A percentile compares a stretch with the other conserved stretches of the same genome.
phyloP scores from a whole-genome alignment of 805 yeast genomes.

The Saccharomycopsis microspora region DNA sequence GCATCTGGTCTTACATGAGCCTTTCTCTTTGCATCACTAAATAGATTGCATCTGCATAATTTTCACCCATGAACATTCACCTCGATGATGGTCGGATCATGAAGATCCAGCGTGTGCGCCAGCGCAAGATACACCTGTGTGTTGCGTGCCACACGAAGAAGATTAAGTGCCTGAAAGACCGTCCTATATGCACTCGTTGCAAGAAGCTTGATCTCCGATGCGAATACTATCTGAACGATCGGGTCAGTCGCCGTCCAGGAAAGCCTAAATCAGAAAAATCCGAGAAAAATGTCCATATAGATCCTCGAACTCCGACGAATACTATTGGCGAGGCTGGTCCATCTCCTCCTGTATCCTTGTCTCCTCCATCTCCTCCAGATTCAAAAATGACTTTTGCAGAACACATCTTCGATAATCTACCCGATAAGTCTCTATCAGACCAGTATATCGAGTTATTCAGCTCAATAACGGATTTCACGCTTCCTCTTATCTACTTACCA shows the following conservation, averaged over 20 bases:
- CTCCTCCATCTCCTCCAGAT: not conserved
- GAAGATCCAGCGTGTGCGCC: constrained; percentile 52
- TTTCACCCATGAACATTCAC: not conserved
- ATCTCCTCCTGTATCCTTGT: not conserved
- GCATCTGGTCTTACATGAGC: too few relatives aligned
- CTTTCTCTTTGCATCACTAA: too few relatives aligned
- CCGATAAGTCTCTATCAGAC: constrained; percentile 1
- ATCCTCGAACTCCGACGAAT: too few relatives aligned
- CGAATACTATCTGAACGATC: constrained; percentile 45
- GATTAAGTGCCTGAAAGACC: constrained; percentile 48
- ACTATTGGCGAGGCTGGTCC: not conserved
- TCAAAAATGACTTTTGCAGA: not conserved
- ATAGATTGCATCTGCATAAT: too few relatives aligned
- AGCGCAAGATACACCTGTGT: constrained; percentile 45
- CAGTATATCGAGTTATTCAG: not conserved
- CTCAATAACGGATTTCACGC: constrained; percentile 1
- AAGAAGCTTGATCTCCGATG: constrained; percentile 35
- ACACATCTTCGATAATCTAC: constrained; percentile 3
- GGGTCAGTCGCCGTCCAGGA: constrained; percentile 27
- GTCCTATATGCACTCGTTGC: constrained; percentile 48
- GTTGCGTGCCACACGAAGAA: constrained; percentile 50
- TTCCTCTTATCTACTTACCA: constrained; percentile 7
- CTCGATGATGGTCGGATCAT: constrained; percentile 7
- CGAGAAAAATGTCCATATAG: not conserved
- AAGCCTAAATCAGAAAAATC: not conserved